Evolutionary conservation across 106 monocot genomes (phyloP).

Genomic region (Acanthochlamys bracteata): DNA sequence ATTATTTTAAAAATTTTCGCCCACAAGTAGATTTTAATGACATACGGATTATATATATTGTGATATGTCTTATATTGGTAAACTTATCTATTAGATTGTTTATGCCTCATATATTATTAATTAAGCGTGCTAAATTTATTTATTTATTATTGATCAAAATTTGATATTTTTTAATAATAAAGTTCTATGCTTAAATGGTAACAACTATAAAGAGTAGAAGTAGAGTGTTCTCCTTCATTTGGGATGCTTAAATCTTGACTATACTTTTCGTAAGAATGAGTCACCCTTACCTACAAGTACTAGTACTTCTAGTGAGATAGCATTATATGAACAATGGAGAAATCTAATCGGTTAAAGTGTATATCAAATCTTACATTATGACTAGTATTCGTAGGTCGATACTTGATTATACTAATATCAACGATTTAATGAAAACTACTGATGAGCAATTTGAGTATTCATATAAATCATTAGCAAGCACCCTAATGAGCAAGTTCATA

Average conservation of each 20-base stretch:
- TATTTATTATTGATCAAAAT: too few relatives aligned
- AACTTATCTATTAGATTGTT: too few relatives aligned
- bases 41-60: too few relatives aligned
- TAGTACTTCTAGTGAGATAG: background rate
- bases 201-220: background rate
- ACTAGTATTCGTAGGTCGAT: slow-evolving; percentile 5
- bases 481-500: background rate
- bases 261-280: background rate
- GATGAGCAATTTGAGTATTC: slow-evolving; percentile 10
- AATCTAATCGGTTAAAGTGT: slow-evolving; percentile 9
- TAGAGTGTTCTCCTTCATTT: background rate
- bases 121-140: too few relatives aligned
- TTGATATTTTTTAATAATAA: background rate
- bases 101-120: too few relatives aligned
- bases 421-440: background rate
- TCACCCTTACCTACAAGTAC: background rate
- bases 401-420: background rate
- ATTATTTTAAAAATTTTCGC: too few relatives aligned
- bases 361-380: background rate
- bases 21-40: too few relatives aligned
- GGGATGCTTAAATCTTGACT: background rate
- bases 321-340: slow-evolving; percentile 8
- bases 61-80: too few relatives aligned
- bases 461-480: slow-evolving; percentile 3
- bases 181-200: background rate